phyloP scores from a whole-genome alignment of 257 asterid species.

The Solanum habrochaites region DNA sequence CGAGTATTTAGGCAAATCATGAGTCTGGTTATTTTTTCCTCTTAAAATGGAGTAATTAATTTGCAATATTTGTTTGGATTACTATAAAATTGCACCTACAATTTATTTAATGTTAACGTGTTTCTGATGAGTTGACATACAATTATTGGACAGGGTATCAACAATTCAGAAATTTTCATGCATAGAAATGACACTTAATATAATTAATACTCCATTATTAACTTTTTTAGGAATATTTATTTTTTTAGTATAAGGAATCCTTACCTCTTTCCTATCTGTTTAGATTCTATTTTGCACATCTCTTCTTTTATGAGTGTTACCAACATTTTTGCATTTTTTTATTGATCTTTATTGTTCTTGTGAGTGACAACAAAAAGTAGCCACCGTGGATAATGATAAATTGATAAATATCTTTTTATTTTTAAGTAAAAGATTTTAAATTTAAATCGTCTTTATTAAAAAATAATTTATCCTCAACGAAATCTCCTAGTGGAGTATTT shows the following conservation, averaged over 20 bases:
- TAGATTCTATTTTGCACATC: background rate
- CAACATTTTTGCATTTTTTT: background rate
- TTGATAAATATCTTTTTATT: too few species aligned
- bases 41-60: background rate
- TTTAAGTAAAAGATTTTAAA: too few species aligned
- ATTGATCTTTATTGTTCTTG: background rate
- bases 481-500: background rate
- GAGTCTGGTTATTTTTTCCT: background rate
- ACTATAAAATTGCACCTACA: background rate
- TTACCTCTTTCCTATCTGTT: background rate
- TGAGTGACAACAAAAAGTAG: background rate
- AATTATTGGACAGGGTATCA: background rate
- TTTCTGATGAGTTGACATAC: background rate
- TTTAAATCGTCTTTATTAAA: too few species aligned
- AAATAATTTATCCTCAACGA: too few species aligned
- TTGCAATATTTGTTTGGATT: background rate
- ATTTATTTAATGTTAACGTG: background rate
- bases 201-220: background rate
- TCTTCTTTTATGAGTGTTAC: background rate
- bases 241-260: background rate
- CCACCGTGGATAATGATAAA: rapidly evolving
- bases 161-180: background rate
- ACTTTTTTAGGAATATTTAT: background rate
- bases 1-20: background rate
- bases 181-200: background rate